Evolutionary conservation across 495 filamentous ascomycete genomes (phyloP).

Genomic region (Aspergillus ellipticus): DNA sequence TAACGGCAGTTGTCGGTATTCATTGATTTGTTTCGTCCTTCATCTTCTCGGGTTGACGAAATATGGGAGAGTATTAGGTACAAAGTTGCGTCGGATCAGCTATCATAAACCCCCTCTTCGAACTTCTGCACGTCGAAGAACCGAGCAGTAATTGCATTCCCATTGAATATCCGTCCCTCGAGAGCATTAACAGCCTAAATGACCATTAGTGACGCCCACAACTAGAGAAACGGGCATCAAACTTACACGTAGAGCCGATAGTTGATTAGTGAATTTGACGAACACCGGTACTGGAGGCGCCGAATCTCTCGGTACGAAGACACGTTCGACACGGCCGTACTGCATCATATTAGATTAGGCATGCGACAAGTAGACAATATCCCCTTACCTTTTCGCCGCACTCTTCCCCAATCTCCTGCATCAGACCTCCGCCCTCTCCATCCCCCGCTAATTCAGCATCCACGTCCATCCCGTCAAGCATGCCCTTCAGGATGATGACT

Average conservation of each 20-base stretch:
- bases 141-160: constrained; percentile 70
- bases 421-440: constrained; percentile 58
- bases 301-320: constrained; percentile 62
- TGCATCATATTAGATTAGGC: constrained; percentile 21
- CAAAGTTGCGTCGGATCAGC: constrained; percentile 13
- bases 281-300: constrained; percentile 65
- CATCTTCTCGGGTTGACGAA: not conserved
- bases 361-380: not conserved
- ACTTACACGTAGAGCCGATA: constrained; percentile 78
- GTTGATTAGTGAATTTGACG: constrained; percentile 78
- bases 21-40: not conserved
- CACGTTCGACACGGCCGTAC: constrained; percentile 84
- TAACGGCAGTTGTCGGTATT: not conserved
- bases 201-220: not conserved
- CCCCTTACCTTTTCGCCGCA: constrained; percentile 69
- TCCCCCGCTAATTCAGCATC: constrained; percentile 58
- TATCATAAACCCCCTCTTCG: constrained; percentile 63
- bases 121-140: constrained; percentile 83
- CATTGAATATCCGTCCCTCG: constrained; percentile 80
- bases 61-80: not conserved
- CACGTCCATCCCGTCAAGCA: constrained; percentile 79
- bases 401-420: constrained; percentile 93
- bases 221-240: not conserved
- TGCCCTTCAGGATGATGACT: constrained; percentile 73
- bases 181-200: constrained; percentile 80